Percentiles rank a stretch among this genome's conserved stretches.
Conservation (phyloP, 805 yeast species). For the Schwanniomyces vanrijiae region DNA sequence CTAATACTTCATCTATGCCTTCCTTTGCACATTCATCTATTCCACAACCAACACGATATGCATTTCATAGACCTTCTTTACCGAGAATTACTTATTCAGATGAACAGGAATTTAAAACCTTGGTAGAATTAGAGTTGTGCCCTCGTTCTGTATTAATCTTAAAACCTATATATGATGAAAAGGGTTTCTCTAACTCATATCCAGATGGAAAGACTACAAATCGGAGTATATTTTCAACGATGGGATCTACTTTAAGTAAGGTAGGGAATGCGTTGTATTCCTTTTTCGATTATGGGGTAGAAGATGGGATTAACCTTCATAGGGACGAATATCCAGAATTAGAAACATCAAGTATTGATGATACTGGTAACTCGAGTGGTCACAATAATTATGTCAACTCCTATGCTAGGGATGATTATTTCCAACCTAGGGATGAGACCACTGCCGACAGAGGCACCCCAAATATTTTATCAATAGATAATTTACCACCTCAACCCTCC, state of each 20-base stretch:
- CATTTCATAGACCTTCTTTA: conserved; percentile 34
- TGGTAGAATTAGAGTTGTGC: conserved; percentile 56
- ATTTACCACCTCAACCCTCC: conserved; percentile 4
- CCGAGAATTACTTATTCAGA: conserved; percentile 50
- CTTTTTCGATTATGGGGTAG: conserved; percentile 43
- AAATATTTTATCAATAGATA: conserved; percentile 9
- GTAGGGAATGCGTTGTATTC: conserved; percentile 34
- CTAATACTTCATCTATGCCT: conserved; percentile 46
- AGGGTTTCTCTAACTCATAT: conserved; percentile 6
- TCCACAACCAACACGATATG: conserved; percentile 55
- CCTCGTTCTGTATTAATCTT: conserved; percentile 76
- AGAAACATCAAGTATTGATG: conserved; percentile 5
- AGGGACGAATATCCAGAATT: conserved; percentile 7
- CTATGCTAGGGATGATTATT: background rate
- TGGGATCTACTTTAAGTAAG: conserved; percentile 9
- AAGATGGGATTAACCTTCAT: conserved; percentile 14
- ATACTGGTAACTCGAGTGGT: background rate
- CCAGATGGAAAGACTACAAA: conserved; percentile 6
- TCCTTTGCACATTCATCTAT: conserved; percentile 52
- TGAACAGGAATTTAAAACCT: conserved; percentile 54
- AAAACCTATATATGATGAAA: conserved; percentile 52
- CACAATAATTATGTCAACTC: background rate
- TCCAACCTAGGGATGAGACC: background rate
- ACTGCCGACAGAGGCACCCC: conserved; percentile 4
- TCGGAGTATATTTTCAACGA: conserved; percentile 6